Conservation (phyloP, 805 yeast genomes). For the Yarrowia sp. region DNA sequence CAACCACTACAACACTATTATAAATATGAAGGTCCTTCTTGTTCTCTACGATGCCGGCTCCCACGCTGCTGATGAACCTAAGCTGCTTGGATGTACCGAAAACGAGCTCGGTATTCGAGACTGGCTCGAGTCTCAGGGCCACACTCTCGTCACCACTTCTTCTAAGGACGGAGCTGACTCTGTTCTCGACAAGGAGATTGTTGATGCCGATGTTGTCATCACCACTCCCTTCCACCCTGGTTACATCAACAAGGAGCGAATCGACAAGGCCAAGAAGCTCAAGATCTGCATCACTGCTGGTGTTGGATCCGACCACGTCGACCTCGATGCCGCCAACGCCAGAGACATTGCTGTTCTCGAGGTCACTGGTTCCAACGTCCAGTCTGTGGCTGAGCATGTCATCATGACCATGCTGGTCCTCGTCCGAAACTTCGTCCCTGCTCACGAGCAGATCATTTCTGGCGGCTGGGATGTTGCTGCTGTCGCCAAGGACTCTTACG, state of each 20-base stretch:
- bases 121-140: slow-evolving; percentile 68
- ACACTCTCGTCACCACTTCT: slow-evolving; percentile 60
- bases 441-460: slow-evolving; percentile 62
- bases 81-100: slow-evolving; percentile 67
- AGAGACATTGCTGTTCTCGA: slow-evolving; percentile 65
- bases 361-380: slow-evolving; percentile 80
- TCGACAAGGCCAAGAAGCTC: slow-evolving; percentile 61
- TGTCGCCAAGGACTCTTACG: slow-evolving; percentile 69
- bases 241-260: slow-evolving; percentile 61
- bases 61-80: slow-evolving; percentile 59
- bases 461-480: slow-evolving; percentile 78
- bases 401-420: slow-evolving; percentile 67
- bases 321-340: slow-evolving; percentile 58
- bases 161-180: slow-evolving; percentile 64
- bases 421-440: slow-evolving; percentile 75
- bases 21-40: slow-evolving; percentile 46
- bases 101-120: slow-evolving; percentile 69
- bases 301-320: slow-evolving; percentile 77
- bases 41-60: slow-evolving; percentile 57
- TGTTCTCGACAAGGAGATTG: slow-evolving; percentile 60
- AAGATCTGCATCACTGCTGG: slow-evolving; percentile 73
- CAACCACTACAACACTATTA: background rate
- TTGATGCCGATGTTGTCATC: slow-evolving; percentile 72
- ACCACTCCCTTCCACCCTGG: slow-evolving; percentile 82
- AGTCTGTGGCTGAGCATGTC: slow-evolving; percentile 78